Conservation (phyloP, 768 basidiomycete species). For the Gymnopilus dilepis region DNA sequence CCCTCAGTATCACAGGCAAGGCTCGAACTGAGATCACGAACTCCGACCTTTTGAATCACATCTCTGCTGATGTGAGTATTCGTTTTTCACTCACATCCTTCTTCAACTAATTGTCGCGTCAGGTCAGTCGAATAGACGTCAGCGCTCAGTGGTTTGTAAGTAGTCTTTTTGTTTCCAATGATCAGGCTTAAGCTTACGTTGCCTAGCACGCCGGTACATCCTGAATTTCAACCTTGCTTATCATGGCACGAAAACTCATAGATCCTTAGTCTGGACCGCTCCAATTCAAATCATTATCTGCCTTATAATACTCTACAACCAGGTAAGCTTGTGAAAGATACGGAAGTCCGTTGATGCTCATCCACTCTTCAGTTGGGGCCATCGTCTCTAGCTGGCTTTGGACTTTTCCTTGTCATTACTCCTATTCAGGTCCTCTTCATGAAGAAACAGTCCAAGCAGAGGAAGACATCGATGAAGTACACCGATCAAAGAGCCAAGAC, state of each 20-base stretch:
- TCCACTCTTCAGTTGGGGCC: conserved; percentile 57
- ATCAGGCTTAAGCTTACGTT: conserved; percentile 2
- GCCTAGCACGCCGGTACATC: conserved; percentile 21
- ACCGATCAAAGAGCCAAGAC: conserved; percentile 68
- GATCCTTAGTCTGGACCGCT: conserved; percentile 59
- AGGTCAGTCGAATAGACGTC: conserved; percentile 62
- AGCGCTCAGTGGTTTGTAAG: conserved; percentile 78
- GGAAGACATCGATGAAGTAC: conserved; percentile 60
- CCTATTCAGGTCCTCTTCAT: conserved; percentile 72
- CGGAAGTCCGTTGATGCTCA: neutral
- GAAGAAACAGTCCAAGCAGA: conserved; percentile 57
- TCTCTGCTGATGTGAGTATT: conserved; percentile 62
- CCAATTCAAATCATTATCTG: conserved; percentile 70
- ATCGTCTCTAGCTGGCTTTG: conserved; percentile 73
- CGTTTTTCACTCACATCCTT: neutral
- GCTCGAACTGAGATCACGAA: conserved; percentile 68
- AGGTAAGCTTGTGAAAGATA: conserved; percentile 46
- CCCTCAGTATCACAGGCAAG: conserved; percentile 67
- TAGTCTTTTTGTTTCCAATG: too few species aligned
- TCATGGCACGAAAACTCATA: neutral
- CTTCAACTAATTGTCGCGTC: neutral
- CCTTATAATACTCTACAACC: conserved; percentile 59
- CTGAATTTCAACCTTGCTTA: neutral
- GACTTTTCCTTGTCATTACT: conserved; percentile 63
- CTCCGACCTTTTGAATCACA: conserved; percentile 61